These are phyloP conservation scores for Panicum virgatum DNA, from an alignment of 202 grass and related monocot genomes.

Conservation along the genomic window DNA sequence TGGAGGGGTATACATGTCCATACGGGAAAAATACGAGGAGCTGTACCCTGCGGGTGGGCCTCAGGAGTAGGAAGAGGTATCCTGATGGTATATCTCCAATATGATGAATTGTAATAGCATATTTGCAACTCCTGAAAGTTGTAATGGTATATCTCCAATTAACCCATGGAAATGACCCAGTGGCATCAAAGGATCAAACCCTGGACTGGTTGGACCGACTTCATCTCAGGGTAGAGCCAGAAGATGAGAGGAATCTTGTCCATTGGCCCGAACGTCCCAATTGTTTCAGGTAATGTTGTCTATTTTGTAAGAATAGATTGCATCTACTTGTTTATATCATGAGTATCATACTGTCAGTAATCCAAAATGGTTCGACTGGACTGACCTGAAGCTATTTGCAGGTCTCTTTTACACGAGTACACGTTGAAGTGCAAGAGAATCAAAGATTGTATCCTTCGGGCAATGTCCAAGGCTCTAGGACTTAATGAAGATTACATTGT, in stretches of 20 bases:
- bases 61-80: too few species aligned
- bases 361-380: too few species aligned
- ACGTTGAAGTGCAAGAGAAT: conserved; percentile 16
- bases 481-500: conserved; percentile 35
- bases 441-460: conserved; percentile 16
- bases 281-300: conserved; percentile 42
- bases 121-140: too few species aligned
- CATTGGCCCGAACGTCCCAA: conserved; percentile 49
- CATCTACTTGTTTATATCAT: neutral
- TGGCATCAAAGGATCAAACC: conserved; percentile 35
- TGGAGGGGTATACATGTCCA: too few species aligned
- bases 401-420: conserved; percentile 52
- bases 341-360: too few species aligned
- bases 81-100: too few species aligned
- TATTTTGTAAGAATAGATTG: neutral
- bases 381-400: conserved; percentile 25
- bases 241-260: conserved; percentile 38
- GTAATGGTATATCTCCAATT: too few species aligned
- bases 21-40: too few species aligned
- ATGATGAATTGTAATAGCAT: too few species aligned
- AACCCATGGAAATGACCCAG: conserved; percentile 50
- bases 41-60: too few species aligned
- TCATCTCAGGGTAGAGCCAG: conserved; percentile 46
- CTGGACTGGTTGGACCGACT: conserved; percentile 55
- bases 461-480: conserved; percentile 43